Conservation (phyloP, 345 rosid genomes). For the Rhizophora mangle region DNA sequence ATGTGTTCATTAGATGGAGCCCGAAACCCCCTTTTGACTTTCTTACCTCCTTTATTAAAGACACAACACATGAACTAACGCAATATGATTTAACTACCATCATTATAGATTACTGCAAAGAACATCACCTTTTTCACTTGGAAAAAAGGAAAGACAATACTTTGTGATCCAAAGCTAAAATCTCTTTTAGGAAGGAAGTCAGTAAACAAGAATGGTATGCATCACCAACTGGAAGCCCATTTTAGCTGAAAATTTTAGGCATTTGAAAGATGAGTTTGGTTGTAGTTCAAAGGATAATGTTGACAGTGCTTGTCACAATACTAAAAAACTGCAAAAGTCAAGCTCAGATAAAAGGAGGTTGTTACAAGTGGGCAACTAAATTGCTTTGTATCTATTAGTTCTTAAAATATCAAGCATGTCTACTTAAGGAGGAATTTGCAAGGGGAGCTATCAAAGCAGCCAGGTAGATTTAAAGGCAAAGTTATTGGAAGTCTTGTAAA, state of each 20-base stretch:
- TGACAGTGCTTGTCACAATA: neutral
- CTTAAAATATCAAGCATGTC: slow-evolving; percentile 45
- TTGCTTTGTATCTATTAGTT: slow-evolving; percentile 39
- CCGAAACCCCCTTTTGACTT: slow-evolving; percentile 42
- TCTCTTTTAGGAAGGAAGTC: slow-evolving; percentile 43
- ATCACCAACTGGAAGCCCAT: slow-evolving; percentile 34
- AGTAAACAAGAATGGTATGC: slow-evolving; percentile 29
- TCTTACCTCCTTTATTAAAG: slow-evolving; percentile 41
- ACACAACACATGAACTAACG: too few relatives aligned
- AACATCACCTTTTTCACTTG: slow-evolving; percentile 36
- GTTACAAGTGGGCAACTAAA: slow-evolving; percentile 16
- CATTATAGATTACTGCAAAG: slow-evolving; percentile 32
- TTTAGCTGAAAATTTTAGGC: slow-evolving; percentile 34
- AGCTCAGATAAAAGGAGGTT: slow-evolving; percentile 21
- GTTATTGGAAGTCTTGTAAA: slow-evolving; percentile 56
- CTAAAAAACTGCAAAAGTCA: slow-evolving; percentile 17
- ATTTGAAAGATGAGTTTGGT: slow-evolving; percentile 27
- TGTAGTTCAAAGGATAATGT: slow-evolving; percentile 9
- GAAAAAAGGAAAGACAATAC: slow-evolving; percentile 36
- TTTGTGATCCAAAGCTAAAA: slow-evolving; percentile 43
- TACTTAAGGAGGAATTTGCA: slow-evolving; percentile 49
- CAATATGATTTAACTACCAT: slow-evolving; percentile 33
- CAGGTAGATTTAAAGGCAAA: slow-evolving; percentile 40
- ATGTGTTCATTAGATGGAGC: slow-evolving; percentile 57
- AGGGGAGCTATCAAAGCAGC: slow-evolving; percentile 42